Evolutionary conservation across 768 basidiomycete species (phyloP).

Genomic region (Phallus indusiatus): DNA sequence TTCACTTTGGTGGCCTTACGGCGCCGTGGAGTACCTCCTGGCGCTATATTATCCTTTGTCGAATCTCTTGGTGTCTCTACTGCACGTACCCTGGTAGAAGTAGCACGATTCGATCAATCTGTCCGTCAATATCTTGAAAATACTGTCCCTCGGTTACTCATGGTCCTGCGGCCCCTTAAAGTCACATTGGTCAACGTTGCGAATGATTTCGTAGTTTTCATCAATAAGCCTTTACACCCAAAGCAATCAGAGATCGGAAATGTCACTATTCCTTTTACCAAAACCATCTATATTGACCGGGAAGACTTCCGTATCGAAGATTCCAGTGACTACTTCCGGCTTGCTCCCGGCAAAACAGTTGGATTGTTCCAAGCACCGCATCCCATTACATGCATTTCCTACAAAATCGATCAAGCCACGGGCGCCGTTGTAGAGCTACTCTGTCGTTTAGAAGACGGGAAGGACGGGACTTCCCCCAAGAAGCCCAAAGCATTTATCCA

Average conservation of each 20-base stretch:
- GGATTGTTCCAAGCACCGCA: constrained; percentile 89
- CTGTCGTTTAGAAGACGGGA: constrained; percentile 64
- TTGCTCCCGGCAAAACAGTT: constrained; percentile 95
- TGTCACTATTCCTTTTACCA: constrained; percentile 75
- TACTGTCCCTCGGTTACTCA: constrained; percentile 76
- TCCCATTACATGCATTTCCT: constrained; percentile 89
- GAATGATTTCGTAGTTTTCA: constrained; percentile 70
- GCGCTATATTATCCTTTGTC: constrained; percentile 89
- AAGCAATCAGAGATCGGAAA: constrained; percentile 85
- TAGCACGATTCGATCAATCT: constrained; percentile 80
- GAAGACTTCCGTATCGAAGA: constrained; percentile 91
- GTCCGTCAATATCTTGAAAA: constrained; percentile 86
- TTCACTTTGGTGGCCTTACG: constrained; percentile 95
- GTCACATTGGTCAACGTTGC: constrained; percentile 86
- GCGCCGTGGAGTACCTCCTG: constrained; percentile 92
- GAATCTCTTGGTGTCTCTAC: constrained; percentile 91
- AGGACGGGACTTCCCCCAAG: constrained; percentile 34
- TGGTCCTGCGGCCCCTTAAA: constrained; percentile 87
- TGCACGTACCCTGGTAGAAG: constrained; percentile 72
- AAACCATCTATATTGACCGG: constrained; percentile 82
- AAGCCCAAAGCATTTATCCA: constrained; percentile 95
- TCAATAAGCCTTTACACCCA: constrained; percentile 90
- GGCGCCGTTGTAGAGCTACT: constrained; percentile 74
- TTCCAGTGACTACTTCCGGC: constrained; percentile 92
- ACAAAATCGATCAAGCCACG: constrained; percentile 61